Evolutionary conservation across 169 alveolate genomes (phyloP).

Genomic region (Fabrea salina): DNA sequence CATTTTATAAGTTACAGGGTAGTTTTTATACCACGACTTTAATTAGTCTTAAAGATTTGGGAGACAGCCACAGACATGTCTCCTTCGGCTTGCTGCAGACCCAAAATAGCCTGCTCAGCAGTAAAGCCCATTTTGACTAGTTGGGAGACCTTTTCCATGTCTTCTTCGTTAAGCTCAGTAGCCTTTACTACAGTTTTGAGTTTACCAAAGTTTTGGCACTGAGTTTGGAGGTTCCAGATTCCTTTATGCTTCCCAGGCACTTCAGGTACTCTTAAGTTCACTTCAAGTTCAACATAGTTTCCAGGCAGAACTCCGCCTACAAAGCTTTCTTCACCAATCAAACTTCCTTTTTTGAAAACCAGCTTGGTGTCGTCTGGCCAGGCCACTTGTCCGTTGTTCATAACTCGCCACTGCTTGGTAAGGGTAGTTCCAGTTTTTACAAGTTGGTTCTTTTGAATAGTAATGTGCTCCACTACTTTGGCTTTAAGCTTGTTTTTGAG

Average conservation of each 20-base stretch:
- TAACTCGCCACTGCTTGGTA: neutral
- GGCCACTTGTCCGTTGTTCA: neutral
- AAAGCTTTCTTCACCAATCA: neutral
- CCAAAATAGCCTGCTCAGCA: neutral
- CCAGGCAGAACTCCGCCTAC: neutral
- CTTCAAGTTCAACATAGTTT: neutral
- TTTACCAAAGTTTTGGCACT: conserved; percentile 7
- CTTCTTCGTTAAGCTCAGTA: neutral
- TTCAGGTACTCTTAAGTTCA: neutral
- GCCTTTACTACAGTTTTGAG: conserved; percentile 22
- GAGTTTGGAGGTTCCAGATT: neutral
- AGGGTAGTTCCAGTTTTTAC: conserved; percentile 8
- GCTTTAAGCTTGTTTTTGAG: neutral
- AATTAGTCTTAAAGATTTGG: neutral
- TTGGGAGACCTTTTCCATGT: neutral
- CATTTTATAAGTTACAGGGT: too few relatives aligned
- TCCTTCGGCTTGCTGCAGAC: neutral
- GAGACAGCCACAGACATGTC: conserved; percentile 20
- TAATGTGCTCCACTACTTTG: neutral
- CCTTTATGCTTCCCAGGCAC: conserved; percentile 9
- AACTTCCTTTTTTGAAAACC: neutral
- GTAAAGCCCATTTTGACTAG: conserved; percentile 28
- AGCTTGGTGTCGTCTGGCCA: conserved; percentile 35
- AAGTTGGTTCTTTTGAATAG: neutral
- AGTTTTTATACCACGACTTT: too few relatives aligned